A percentile compares a stretch with the other conserved stretches of the same genome.
phyloP scores from a whole-genome alignment of 805 yeast genomes.

The Ogataea glucozyma region DNA sequence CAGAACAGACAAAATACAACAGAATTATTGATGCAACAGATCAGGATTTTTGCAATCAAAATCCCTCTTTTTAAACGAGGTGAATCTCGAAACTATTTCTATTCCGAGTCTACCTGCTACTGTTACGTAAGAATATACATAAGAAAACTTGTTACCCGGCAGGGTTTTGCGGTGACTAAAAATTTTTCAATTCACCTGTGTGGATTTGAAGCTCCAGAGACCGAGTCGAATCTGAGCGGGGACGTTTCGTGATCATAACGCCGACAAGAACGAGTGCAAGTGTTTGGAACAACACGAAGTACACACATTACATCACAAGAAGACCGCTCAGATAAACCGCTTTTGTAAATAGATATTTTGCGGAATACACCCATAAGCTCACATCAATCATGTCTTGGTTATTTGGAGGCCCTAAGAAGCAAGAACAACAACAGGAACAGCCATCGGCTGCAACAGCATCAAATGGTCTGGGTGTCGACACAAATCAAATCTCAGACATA shows the following conservation, averaged over 20 bases:
- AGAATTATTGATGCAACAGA: neutral
- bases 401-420: slow-evolving; percentile 42
- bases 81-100: neutral
- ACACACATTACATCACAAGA: neutral
- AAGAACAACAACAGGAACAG: slow-evolving; percentile 14
- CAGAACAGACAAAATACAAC: neutral
- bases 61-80: neutral
- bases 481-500: slow-evolving; percentile 55
- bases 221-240: neutral
- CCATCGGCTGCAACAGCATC: slow-evolving; percentile 1
- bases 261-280: neutral
- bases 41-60: neutral
- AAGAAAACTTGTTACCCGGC: slow-evolving; percentile 6
- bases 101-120: too few species aligned
- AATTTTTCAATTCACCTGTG: slow-evolving; percentile 2
- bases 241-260: neutral
- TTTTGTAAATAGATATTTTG: slow-evolving; percentile 3
- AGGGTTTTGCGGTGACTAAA: neutral
- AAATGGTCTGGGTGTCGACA: slow-evolving; percentile 9
- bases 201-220: neutral
- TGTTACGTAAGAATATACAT: too few species aligned
- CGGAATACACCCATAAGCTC: neutral
- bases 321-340: neutral
- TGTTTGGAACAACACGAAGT: slow-evolving; percentile 1
- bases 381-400: slow-evolving; percentile 47